These are phyloP conservation scores for Neonectria punicea DNA, from an alignment of 2,329 filamentous ascomycete species.

Conservation along the genomic window DNA sequence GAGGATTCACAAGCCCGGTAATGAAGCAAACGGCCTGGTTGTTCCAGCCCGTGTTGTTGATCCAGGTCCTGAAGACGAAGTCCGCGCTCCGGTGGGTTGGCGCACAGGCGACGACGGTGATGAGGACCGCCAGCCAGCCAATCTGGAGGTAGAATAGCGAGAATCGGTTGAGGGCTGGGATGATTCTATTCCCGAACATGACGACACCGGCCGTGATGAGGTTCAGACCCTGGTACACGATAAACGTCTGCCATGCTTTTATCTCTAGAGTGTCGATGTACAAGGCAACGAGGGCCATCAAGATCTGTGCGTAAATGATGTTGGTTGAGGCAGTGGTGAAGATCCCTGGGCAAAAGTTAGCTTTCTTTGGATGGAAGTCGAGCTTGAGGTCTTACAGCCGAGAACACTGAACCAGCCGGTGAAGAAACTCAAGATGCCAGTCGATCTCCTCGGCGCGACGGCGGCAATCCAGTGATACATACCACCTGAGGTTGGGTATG, in stretches of 20 bases:
- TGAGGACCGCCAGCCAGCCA: constrained; percentile 58
- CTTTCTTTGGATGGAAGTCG: neutral
- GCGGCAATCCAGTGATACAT: constrained; percentile 64
- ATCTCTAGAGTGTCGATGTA: constrained; percentile 53
- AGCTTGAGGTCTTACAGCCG: constrained; percentile 41
- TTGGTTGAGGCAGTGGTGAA: constrained; percentile 58
- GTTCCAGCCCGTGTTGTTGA: constrained; percentile 64
- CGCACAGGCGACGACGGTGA: constrained; percentile 59
- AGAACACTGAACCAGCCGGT: constrained; percentile 57
- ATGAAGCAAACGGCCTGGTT: constrained; percentile 62
- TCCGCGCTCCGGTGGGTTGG: constrained; percentile 55
- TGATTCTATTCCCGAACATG: constrained; percentile 59
- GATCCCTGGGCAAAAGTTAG: constrained; percentile 47
- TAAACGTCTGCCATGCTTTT: constrained; percentile 59
- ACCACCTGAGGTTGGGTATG: constrained; percentile 59
- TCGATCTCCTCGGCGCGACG: constrained; percentile 53
- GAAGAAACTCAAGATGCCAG: constrained; percentile 54
- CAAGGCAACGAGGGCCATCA: constrained; percentile 55
- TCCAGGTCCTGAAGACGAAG: constrained; percentile 64
- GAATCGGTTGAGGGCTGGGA: constrained; percentile 55
- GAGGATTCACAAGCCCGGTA: constrained; percentile 59
- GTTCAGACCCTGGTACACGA: constrained; percentile 57
- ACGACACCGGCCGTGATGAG: constrained; percentile 55
- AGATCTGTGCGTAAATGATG: constrained; percentile 54
- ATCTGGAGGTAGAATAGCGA: constrained; percentile 59